Conservation (phyloP, 176 grass and related monocot genomes). For the Canna indica region DNA sequence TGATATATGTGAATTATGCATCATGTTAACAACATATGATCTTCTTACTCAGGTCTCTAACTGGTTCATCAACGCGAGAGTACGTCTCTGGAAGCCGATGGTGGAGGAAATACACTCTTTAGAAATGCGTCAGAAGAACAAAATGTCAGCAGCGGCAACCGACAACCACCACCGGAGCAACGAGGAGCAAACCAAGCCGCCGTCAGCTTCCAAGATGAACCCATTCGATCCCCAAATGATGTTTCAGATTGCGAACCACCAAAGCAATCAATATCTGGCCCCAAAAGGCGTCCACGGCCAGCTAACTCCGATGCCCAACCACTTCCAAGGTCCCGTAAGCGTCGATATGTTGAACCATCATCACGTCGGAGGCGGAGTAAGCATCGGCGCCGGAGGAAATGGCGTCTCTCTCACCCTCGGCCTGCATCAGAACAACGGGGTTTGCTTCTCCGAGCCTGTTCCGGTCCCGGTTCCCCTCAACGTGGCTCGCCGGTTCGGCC, state of each 20-base stretch:
- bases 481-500: constrained; percentile 77
- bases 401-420: constrained; percentile 80
- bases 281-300: constrained; percentile 21
- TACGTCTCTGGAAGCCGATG: constrained; percentile 98
- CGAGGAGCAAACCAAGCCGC: constrained; percentile 29
- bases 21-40: no score
- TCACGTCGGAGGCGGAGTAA: constrained; percentile 18
- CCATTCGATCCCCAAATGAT: not conserved
- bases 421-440: constrained; percentile 80
- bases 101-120: constrained; percentile 97
- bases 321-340: constrained; percentile 34
- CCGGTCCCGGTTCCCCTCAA: constrained; percentile 45
- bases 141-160: constrained; percentile 24
- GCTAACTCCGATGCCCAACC: not conserved
- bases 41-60: constrained; percentile 67
- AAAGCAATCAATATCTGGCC: not conserved
- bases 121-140: constrained; percentile 68
- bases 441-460: constrained; percentile 40
- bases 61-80: constrained; percentile 99
- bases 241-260: not conserved
- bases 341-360: constrained; percentile 32
- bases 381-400: not conserved
- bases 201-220: constrained; percentile 37
- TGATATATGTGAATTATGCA: no score
- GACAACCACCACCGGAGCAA: constrained; percentile 31